Evolutionary conservation across 345 rosid species (phyloP).

Genomic region (Excoecaria agallocha): DNA sequence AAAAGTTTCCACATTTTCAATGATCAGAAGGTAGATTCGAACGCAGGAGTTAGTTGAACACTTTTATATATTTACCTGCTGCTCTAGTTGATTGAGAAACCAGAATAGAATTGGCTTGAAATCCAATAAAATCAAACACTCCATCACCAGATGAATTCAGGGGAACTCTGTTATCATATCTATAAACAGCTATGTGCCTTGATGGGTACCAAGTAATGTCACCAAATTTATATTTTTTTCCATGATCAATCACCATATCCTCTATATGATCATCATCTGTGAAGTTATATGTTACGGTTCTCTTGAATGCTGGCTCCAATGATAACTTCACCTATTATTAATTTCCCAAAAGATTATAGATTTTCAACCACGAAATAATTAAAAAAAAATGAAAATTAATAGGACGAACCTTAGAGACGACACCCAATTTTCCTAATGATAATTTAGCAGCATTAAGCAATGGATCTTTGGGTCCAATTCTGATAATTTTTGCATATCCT

Average conservation of each 20-base stretch:
- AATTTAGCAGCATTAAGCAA: slow-evolving; percentile 70
- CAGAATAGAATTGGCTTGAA: slow-evolving; percentile 58
- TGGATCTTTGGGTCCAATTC: slow-evolving; percentile 47
- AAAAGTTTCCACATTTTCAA: neutral
- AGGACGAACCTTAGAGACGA: slow-evolving; percentile 73
- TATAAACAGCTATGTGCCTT: slow-evolving; percentile 59
- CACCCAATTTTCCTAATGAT: slow-evolving; percentile 71
- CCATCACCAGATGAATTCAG: slow-evolving; percentile 51
- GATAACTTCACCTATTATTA: slow-evolving; percentile 58
- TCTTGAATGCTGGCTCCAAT: slow-evolving; percentile 65
- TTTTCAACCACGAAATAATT: no score
- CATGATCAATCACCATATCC: slow-evolving; percentile 56
- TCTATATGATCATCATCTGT: slow-evolving; percentile 60
- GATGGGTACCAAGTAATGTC: slow-evolving; percentile 93
- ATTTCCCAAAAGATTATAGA: neutral
- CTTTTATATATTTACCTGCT: slow-evolving; percentile 36
- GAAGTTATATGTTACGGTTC: slow-evolving; percentile 68
- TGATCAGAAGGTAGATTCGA: neutral
- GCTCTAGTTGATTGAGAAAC: slow-evolving; percentile 57
- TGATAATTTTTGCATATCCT: slow-evolving; percentile 61
- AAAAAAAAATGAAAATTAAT: neutral
- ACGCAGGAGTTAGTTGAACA: neutral
- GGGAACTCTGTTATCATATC: slow-evolving; percentile 66
- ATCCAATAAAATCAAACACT: slow-evolving; percentile 65
- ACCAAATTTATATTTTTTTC: slow-evolving; percentile 61